Conservation (phyloP, 192 early-diverging fungal species). For the Linnemannia elongata region DNA sequence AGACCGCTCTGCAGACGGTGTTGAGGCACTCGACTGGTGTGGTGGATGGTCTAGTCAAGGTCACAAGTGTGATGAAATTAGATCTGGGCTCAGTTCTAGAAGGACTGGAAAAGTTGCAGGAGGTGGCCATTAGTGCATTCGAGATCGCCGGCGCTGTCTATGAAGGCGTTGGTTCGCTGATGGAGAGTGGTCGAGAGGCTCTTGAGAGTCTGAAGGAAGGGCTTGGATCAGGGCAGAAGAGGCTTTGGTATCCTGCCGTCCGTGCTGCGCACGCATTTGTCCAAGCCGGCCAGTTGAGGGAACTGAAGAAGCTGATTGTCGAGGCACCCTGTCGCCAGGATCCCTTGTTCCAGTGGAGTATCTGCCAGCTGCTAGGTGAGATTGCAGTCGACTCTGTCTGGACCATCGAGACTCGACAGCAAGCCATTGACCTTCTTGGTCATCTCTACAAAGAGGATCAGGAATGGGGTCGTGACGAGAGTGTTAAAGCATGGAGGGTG, state of each 20-base stretch:
- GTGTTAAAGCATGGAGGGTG: background rate
- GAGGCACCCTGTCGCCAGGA: background rate
- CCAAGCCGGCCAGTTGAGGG: background rate
- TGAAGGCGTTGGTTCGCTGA: background rate
- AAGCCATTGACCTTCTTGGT: background rate
- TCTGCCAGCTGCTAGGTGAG: background rate
- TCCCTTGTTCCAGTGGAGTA: constrained; percentile 2
- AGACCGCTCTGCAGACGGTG: background rate
- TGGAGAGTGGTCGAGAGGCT: background rate
- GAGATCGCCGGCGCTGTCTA: background rate
- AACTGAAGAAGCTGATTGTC: background rate
- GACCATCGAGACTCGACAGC: background rate
- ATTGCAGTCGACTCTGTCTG: background rate
- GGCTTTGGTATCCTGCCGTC: background rate
- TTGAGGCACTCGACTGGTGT: background rate
- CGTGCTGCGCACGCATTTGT: background rate
- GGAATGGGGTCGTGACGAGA: background rate
- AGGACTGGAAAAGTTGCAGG: background rate
- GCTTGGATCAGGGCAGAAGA: background rate
- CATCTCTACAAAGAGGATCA: background rate
- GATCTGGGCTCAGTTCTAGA: background rate
- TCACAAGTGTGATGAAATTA: background rate
- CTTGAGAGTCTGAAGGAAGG: background rate
- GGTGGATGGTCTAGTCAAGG: background rate
- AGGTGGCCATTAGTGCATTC: background rate